Base-by-base conservation (phyloP, 495 filamentous ascomycete species). In the Chaetomidium leptoderma region DNA sequence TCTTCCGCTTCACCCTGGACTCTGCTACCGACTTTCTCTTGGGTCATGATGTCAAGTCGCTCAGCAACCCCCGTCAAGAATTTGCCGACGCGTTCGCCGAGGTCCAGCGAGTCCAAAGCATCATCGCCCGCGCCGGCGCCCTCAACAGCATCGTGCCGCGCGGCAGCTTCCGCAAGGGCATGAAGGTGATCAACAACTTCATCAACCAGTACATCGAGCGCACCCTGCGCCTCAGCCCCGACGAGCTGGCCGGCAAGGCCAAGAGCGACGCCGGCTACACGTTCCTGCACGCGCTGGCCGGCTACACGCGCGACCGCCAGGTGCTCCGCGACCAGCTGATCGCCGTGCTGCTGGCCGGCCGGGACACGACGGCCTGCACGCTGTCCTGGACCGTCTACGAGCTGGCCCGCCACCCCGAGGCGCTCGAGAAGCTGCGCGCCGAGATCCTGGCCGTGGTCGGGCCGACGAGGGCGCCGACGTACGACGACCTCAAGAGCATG, bases 1-100 rank as follows among this genome's bases (percentile, higher is more conserved):
- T 92, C 69, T 92, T 89, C 75, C 81, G 89, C 9, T 89, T 86
- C 61, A 92, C 90, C 1, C 76, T 97, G 10, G 91, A 97, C 68
- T 76, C 85, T 2, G 84, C 89, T 2, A 93, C 91, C 14, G 88
- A 92, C 56, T 96, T 93, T 66, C 73, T 97, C 33, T 79, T 96
- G n/a, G 92, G 92, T 14, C 74, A 85, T 46, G 83, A 84, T 50
- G 83, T 89, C 14, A 78, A 87, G 58, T 90, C 84, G 62, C 75
- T 92, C n/a, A 72, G 73, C 33, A 76, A 68, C 19, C 73, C 72
- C 3, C 61, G 58, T 30, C 66, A 77, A 24, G 70, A 71, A 23
- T 92, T 93, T 66, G 86, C 86, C n/a, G 79, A 85, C 45, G 85
- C 86, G 14, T 92, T 93, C 68, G 77, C 72, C 65, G 85, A 88